phyloP scores from a whole-genome alignment of 345 rosid species.

The Acer negundo region DNA sequence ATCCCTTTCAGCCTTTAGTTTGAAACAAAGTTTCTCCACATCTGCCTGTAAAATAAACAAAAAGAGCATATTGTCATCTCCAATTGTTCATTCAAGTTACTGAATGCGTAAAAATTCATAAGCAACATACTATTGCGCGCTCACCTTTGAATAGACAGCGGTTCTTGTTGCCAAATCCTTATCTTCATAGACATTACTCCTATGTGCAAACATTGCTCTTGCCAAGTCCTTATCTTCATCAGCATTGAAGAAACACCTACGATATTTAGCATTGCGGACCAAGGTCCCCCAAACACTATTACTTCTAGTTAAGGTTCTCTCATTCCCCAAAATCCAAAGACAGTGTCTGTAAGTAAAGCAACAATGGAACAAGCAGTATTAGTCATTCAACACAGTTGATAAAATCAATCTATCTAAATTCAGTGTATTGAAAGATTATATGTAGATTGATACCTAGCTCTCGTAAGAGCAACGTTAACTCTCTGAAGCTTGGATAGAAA shows the following conservation, averaged over 20 bases:
- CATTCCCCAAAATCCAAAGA: constrained; percentile 55
- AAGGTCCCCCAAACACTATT: constrained; percentile 37
- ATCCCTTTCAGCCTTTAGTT: constrained; percentile 4
- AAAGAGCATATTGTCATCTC: constrained; percentile 21
- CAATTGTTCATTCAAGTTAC: constrained; percentile 17
- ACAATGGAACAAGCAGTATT: neutral
- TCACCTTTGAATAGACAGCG: constrained; percentile 15
- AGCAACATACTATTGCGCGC: constrained; percentile 23
- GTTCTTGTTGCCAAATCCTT: constrained; percentile 29
- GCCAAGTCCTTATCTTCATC: constrained; percentile 41
- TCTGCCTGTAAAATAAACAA: constrained; percentile 9
- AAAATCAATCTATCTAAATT: neutral
- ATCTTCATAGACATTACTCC: constrained; percentile 33
- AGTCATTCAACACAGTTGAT: neutral
- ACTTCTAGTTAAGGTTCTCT: constrained; percentile 33
- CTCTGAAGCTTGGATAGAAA: neutral
- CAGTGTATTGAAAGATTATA: neutral
- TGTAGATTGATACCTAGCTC: constrained; percentile 38
- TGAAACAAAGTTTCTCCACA: neutral
- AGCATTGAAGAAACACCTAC: constrained; percentile 42
- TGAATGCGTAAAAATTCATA: constrained; percentile 45
- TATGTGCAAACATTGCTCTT: constrained; percentile 31
- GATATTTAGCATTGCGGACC: constrained; percentile 39
- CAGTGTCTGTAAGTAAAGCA: constrained; percentile 36
- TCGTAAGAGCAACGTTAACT: constrained; percentile 35